Base-by-base conservation (phyloP, 1,284 basidiomycete genomes). In the Naganishia sp. region DNA sequence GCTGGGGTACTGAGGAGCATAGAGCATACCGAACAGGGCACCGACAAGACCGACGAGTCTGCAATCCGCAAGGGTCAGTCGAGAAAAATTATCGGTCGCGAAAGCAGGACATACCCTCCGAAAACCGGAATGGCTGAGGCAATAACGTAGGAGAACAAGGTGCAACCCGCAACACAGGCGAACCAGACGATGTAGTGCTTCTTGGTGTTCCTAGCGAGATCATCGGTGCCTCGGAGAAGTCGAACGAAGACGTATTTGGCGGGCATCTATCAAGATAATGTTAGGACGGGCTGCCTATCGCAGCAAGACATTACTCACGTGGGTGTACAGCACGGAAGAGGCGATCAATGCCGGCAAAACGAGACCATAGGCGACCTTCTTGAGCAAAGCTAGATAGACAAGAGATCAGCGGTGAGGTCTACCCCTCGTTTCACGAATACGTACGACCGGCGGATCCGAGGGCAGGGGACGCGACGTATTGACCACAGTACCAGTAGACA, bases 311-410 rank as follows among this genome's bases (percentile, higher is more conserved):
- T 4, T 28, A 28, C 28, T 28, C 50, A 76, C 66, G 66, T 75
- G 75, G 33, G 67, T 70, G 68, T 75, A 73, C 45, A 79, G 65
- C 28, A 72, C 69, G n/a, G 69, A 69, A 16, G 69, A 68, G 16
- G 73, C 71, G 28, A 78, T 54, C 11, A 80, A 67, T 6, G 74
- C 77, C 0, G 76, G 77, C 25, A 80, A 60, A 16, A 75, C 77
- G 50, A 80, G 70, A 28, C 78, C 78, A 69, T 79, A 80, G 21
- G 72, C 72, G 60, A 79, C 60, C 66, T 73, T 72, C 69, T 72
- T 72, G 63, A 71, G 60, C 39, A 72, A 39, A 9, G 69, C 55
- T 60, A 13, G 4, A 53, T 6, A 23, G 25, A 13, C 31, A 33
- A 9, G 9, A 55, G 36, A 31, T 16, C 25, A 36, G 52, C 5